Evolutionary conservation across 345 rosid genomes (phyloP).

Genomic region (Pseudoturritis turrita): DNA sequence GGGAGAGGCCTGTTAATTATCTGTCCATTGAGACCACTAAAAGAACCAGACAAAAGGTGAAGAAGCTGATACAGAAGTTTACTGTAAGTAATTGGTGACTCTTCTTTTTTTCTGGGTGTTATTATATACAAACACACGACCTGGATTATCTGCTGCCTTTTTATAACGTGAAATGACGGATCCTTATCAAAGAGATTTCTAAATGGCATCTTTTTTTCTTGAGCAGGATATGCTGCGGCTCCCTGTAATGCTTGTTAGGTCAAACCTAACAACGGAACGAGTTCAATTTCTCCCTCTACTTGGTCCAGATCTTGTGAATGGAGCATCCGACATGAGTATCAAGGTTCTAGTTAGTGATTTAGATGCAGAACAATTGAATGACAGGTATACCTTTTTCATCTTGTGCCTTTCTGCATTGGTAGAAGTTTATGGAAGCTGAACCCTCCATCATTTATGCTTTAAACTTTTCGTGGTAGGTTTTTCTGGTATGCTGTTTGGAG

Average conservation of each 20-base stretch:
- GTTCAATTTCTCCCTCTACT: conserved; percentile 33
- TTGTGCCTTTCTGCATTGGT: conserved; percentile 1
- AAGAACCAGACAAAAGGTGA: conserved; percentile 69
- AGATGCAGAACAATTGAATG: conserved; percentile 39
- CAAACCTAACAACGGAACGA: conserved; percentile 43
- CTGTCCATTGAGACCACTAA: conserved; percentile 51
- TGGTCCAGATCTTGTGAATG: conserved; percentile 35
- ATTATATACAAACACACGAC: not conserved
- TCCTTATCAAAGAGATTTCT: not conserved
- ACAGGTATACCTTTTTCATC: conserved; percentile 43
- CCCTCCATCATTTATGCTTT: conserved; percentile 6
- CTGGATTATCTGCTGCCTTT: not conserved
- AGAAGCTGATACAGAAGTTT: conserved; percentile 68
- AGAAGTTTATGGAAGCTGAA: conserved; percentile 1
- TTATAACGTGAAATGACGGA: not conserved
- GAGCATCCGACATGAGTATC: conserved; percentile 35
- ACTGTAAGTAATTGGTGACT: conserved; percentile 46
- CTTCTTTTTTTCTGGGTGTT: not conserved
- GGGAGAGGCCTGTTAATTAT: conserved; percentile 65
- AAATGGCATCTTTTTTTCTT: conserved; percentile 16
- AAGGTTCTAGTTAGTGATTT: conserved; percentile 33
- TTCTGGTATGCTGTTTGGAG: conserved; percentile 60
- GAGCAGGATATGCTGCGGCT: conserved; percentile 64
- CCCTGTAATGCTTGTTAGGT: conserved; percentile 62
- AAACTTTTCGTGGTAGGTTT: conserved; percentile 40